Evolutionary conservation across 768 basidiomycete species (phyloP), one percentile per base, ranked within the genome.

Genomic region (Arthromyces matolae): DNA sequence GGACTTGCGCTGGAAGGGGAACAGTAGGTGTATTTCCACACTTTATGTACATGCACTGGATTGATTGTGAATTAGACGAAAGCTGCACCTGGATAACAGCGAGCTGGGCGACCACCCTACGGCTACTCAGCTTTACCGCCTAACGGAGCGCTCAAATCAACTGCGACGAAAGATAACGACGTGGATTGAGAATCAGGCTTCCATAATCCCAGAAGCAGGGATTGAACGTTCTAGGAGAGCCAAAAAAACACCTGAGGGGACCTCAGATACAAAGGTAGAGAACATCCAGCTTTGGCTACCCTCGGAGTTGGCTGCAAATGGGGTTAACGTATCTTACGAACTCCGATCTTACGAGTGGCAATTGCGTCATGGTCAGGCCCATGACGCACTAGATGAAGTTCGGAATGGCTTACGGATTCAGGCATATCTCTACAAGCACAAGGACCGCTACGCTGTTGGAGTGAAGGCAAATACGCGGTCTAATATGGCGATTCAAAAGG

Each of bases 81-180:
- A 22, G 29, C 22, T 47, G 3, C 14, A 20, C 6, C 35, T 27
- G 10, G 49, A 50, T 20, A 37, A 27, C 5, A 29, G 24, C 22
- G 42, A 32, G 14, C 36, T 50, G 13, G 25, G 36, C 6, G 13
- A 25, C 13, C 49, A 45, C 18, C 34, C 42, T 23, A 50, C 43
- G 14, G 22, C 19, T 13, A 44, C 39, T 22, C 36, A 50, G 22
- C 36, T 45, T 6, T 39, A 42, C 3, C n/a, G 9, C 2, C 19
- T 48, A 7, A 23, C 41, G 5, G 36, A 45, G 23, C 16, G 37
- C 8, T 39, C 42, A 20, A 42, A 42, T 32, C 8, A 5, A 20
- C 24, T 42, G 28, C 29, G 18, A 3, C 1, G 42, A 1, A 42
- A 32, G 42, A 42, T 42, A 6, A 12, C 29, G 1, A 10, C 28